Percentiles rank a stretch among this genome's conserved stretches.
These are phyloP conservation scores for Diaporthe sp. DNA, from an alignment of 2,329 filamentous ascomycete species.

Conservation along the genomic window DNA sequence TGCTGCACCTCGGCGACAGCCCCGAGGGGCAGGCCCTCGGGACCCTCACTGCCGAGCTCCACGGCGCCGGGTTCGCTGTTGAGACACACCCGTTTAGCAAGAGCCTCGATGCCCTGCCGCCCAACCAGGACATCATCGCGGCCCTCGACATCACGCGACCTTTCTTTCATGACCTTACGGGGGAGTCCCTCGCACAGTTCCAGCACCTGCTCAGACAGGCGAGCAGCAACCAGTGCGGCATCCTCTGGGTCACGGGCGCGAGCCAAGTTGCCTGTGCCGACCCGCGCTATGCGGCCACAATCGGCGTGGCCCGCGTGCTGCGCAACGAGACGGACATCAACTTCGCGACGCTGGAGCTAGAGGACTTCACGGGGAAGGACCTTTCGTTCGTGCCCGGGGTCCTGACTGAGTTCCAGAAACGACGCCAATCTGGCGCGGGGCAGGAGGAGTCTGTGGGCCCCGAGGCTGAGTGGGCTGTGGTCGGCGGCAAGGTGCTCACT, in stretches of 20 bases:
- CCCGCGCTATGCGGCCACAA: slow-evolving; percentile 46
- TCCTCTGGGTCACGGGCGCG: slow-evolving; percentile 52
- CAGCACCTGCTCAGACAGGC: neutral
- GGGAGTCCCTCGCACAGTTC: neutral
- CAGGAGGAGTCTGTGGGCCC: neutral
- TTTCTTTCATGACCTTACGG: neutral
- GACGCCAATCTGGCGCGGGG: no score
- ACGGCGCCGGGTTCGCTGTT: neutral
- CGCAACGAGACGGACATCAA: slow-evolving; percentile 48
- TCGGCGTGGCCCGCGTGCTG: slow-evolving; percentile 50
- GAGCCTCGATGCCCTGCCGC: neutral
- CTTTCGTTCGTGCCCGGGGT: slow-evolving; percentile 30
- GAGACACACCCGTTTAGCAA: slow-evolving; percentile 48
- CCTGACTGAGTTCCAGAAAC: slow-evolving; percentile 38
- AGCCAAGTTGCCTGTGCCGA: slow-evolving; percentile 47
- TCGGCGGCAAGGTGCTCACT: neutral
- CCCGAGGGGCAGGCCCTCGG: neutral
- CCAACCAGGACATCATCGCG: neutral
- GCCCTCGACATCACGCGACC: neutral
- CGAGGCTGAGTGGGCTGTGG: neutral
- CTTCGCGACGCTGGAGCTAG: slow-evolving; percentile 51
- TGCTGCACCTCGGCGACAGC: neutral
- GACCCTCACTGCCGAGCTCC: neutral
- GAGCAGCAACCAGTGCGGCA: neutral
- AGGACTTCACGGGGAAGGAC: neutral